A percentile compares a stretch with the other conserved stretches of the same genome.
Conservation (phyloP, 768 basidiomycete species). For the Termitomyces titanicus region DNA sequence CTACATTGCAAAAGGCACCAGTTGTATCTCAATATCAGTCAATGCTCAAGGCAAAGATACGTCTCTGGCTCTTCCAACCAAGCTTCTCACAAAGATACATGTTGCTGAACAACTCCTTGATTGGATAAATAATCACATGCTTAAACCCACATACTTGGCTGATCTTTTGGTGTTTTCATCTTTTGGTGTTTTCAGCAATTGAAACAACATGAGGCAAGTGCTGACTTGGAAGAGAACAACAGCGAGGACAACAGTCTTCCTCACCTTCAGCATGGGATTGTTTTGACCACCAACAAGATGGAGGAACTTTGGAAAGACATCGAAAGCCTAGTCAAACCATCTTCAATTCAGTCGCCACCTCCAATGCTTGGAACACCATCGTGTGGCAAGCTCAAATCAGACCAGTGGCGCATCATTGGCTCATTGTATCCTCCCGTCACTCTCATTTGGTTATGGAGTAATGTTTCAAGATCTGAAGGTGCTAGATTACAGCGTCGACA, state of each 20-base stretch:
- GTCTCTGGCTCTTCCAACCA: background rate
- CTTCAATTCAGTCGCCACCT: constrained; percentile 23
- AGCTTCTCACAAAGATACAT: background rate
- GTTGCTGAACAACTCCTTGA: background rate
- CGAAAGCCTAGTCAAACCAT: constrained; percentile 17
- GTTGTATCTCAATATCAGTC: background rate
- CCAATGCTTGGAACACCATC: constrained; percentile 15
- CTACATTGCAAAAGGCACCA: background rate
- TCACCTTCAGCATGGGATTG: background rate
- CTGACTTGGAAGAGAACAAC: background rate
- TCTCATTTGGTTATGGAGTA: constrained; percentile 32
- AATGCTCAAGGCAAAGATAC: background rate
- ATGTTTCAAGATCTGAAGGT: background rate
- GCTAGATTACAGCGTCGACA: constrained; percentile 14
- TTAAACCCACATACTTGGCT: no score
- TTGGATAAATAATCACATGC: background rate
- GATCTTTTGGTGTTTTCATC: no score
- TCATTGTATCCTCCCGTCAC: constrained; percentile 32
- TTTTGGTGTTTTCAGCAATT: background rate
- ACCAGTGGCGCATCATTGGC: constrained; percentile 33
- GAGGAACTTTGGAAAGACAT: constrained; percentile 1
- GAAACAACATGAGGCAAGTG: background rate
- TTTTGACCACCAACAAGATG: constrained; percentile 6
- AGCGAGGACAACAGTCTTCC: background rate
- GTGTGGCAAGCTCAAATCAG: constrained; percentile 24